A percentile compares a stretch with the other conserved stretches of the same genome.
Conservation (phyloP, 2,329 filamentous ascomycete species). For the Penicillium occitanis region DNA sequence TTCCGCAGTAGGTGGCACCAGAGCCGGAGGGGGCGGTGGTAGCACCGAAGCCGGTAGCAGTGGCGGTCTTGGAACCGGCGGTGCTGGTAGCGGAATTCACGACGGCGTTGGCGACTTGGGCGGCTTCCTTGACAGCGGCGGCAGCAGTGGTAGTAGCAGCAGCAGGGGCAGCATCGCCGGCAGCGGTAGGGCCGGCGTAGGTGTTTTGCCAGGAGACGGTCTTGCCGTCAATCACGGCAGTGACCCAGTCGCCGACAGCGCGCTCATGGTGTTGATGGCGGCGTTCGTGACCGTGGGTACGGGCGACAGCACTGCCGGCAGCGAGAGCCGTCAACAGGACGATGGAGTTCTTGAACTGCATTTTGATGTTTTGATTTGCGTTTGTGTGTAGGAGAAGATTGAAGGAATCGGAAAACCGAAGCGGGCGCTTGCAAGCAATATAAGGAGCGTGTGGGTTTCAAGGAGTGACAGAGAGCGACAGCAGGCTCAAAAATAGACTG, state of each 20-base stretch:
- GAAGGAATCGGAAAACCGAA: not conserved
- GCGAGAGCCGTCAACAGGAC: slow-evolving; percentile 39
- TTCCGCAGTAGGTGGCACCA: slow-evolving; percentile 34
- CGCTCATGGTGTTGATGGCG: slow-evolving; percentile 39
- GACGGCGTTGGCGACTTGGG: slow-evolving; percentile 23
- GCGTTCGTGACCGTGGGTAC: slow-evolving; percentile 41
- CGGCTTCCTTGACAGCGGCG: slow-evolving; percentile 16
- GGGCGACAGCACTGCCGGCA: slow-evolving; percentile 38
- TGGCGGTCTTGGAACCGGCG: slow-evolving; percentile 25
- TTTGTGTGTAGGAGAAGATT: not conserved
- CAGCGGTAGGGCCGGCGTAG: slow-evolving; percentile 30
- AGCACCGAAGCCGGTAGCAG: slow-evolving; percentile 37
- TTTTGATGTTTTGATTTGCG: slow-evolving; percentile 24
- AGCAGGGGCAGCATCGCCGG: slow-evolving; percentile 17
- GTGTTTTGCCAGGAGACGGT: slow-evolving; percentile 39
- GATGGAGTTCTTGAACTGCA: slow-evolving; percentile 42
- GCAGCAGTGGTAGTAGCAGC: slow-evolving; percentile 22
- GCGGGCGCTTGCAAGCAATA: slow-evolving; percentile 1
- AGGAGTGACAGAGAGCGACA: slow-evolving; percentile 23
- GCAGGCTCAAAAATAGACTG: slow-evolving; percentile 14
- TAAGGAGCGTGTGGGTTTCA: slow-evolving; percentile 21
- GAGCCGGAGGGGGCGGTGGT: slow-evolving; percentile 25
- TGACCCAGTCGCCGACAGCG: slow-evolving; percentile 34
- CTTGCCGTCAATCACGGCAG: slow-evolving; percentile 36
- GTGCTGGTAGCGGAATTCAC: slow-evolving; percentile 17